These are phyloP conservation scores for Naganishia albida DNA, from an alignment of 1,284 basidiomycete genomes.

Conservation along the genomic window DNA sequence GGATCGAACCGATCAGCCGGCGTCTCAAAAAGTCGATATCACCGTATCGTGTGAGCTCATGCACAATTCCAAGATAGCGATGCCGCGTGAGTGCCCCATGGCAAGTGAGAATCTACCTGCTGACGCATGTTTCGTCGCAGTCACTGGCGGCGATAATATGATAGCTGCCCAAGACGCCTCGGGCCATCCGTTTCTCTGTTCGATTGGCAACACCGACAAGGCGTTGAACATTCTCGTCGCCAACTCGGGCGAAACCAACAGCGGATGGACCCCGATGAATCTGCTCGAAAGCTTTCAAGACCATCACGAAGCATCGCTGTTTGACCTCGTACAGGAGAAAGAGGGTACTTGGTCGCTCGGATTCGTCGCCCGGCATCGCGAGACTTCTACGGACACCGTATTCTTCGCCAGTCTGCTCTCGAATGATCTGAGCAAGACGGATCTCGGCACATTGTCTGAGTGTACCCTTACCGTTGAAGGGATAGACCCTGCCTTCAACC, in stretches of 20 bases:
- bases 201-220: conserved; percentile 4
- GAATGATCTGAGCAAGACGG: conserved; percentile 1
- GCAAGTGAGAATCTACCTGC: neutral
- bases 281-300: conserved; percentile 13
- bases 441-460: neutral
- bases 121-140: neutral
- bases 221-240: conserved; percentile 15
- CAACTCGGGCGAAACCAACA: conserved; percentile 18
- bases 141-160: conserved; percentile 7
- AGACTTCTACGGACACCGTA: neutral
- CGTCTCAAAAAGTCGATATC: neutral
- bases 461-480: conserved; percentile 1
- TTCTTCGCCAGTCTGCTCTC: conserved; percentile 11
- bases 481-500: neutral
- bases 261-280: conserved; percentile 15
- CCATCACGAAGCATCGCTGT: conserved; percentile 8
- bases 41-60: conserved; percentile 8
- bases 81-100: conserved; percentile 5
- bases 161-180: conserved; percentile 15
- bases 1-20: neutral
- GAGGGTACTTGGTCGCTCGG: conserved; percentile 13
- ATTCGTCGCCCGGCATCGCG: conserved; percentile 8
- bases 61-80: conserved; percentile 1
- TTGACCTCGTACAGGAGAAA: conserved; percentile 10
- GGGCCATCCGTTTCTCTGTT: conserved; percentile 6